A percentile compares a stretch with the other conserved stretches of the same genome.
Conservation (phyloP, 345 rosid species). For the Aurinia saxatilis region DNA sequence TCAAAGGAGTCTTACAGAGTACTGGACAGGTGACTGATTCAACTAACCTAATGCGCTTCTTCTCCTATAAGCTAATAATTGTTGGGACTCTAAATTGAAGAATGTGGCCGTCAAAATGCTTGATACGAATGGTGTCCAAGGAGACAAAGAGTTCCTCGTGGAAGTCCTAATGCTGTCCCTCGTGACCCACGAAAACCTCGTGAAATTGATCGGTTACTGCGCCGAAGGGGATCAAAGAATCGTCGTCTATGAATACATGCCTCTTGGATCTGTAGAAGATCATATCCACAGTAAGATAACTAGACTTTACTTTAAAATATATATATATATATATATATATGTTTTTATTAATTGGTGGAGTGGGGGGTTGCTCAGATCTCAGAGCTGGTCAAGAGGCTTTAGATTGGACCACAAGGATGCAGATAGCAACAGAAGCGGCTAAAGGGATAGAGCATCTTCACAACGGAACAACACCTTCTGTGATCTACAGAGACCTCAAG, state of each 20-base stretch:
- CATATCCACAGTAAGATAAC: constrained; percentile 42
- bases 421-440: constrained; percentile 55
- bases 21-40: constrained; percentile 47
- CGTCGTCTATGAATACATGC: constrained; percentile 68
- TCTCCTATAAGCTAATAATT: too few species aligned
- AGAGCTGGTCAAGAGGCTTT: constrained; percentile 30
- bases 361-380: too few species aligned
- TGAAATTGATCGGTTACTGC: constrained; percentile 61
- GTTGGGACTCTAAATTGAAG: too few species aligned
- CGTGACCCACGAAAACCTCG: constrained; percentile 61
- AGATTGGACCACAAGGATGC: constrained; percentile 61
- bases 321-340: too few species aligned
- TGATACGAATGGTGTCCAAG: constrained; percentile 56
- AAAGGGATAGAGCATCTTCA: constrained; percentile 60
- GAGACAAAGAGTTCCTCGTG: constrained; percentile 75
- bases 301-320: not conserved
- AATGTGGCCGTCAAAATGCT: constrained; percentile 63
- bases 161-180: constrained; percentile 86
- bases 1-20: constrained; percentile 37
- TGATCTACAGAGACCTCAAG: constrained; percentile 63
- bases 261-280: constrained; percentile 65
- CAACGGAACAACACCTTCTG: constrained; percentile 41
- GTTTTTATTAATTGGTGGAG: too few species aligned
- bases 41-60: too few species aligned
- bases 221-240: constrained; percentile 73